A percentile compares a stretch with the other conserved stretches of the same genome.
Evolutionary conservation across 345 rosid genomes (phyloP).

Genomic region (Microcos paniculata): DNA sequence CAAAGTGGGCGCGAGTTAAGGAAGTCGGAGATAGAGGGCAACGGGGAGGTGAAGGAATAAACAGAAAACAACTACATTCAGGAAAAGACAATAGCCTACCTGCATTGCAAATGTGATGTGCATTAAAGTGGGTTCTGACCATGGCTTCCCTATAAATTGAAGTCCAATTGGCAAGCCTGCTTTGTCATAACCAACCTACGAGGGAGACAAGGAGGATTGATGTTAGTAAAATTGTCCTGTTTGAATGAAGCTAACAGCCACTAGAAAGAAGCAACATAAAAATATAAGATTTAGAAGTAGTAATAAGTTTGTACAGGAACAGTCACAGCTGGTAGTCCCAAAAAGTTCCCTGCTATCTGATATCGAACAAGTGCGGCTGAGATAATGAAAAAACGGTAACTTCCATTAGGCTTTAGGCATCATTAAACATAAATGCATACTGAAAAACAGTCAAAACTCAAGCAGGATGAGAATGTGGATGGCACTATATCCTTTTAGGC

Average conservation of each 20-base stretch:
- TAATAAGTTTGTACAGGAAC: slow-evolving; percentile 42
- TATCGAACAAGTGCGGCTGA: slow-evolving; percentile 73
- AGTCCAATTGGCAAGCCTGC: slow-evolving; percentile 68
- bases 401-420: neutral
- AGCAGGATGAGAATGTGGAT: neutral
- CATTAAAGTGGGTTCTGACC: slow-evolving; percentile 69
- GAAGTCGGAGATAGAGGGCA: too few relatives aligned
- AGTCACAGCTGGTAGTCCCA: slow-evolving; percentile 72
- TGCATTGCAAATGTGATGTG: slow-evolving; percentile 62
- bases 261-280: neutral
- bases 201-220: neutral
- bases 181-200: slow-evolving; percentile 68
- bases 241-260: neutral
- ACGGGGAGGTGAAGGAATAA: neutral
- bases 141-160: slow-evolving; percentile 74
- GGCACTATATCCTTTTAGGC: neutral
- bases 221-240: neutral
- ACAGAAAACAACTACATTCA: neutral
- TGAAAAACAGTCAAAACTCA: neutral
- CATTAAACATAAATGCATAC: neutral
- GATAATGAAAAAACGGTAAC: slow-evolving; percentile 20
- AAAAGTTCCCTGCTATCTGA: slow-evolving; percentile 73
- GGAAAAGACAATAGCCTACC: slow-evolving; percentile 27
- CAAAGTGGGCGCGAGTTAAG: too few relatives aligned
- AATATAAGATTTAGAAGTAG: neutral